Conservation (phyloP, 2,329 filamentous ascomycete genomes). For the Zymoseptoria ardabiliae region DNA sequence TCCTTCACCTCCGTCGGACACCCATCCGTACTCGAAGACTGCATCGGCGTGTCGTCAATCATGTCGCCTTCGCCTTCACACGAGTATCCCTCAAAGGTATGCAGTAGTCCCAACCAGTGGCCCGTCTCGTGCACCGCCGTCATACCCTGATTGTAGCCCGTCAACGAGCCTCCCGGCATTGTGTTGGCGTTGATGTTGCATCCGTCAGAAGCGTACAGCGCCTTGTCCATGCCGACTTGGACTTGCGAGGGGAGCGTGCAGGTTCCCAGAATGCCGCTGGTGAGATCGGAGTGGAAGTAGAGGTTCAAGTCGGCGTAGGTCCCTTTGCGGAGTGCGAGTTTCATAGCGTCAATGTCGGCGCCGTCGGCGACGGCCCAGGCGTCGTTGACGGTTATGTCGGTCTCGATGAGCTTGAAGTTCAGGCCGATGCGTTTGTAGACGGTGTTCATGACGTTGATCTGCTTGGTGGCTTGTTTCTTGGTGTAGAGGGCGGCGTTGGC, state of each 20-base stretch:
- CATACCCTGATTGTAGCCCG: constrained; percentile 44
- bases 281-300: constrained; percentile 52
- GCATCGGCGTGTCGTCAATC: constrained; percentile 38
- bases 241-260: constrained; percentile 44
- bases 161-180: constrained; percentile 46
- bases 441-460: constrained; percentile 35
- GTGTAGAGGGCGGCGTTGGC: constrained; percentile 34
- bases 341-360: constrained; percentile 45
- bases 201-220: constrained; percentile 45
- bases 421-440: constrained; percentile 46
- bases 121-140: constrained; percentile 44
- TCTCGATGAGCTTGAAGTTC: constrained; percentile 42
- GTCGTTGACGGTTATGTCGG: constrained; percentile 47
- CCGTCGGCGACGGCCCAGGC: constrained; percentile 46
- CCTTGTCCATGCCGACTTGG: constrained; percentile 23
- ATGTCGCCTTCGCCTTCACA: constrained; percentile 40
- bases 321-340: constrained; percentile 46
- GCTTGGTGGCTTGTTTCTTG: constrained; percentile 34
- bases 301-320: constrained; percentile 50
- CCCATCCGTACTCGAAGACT: constrained; percentile 44
- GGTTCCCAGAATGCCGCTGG: constrained; percentile 44
- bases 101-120: constrained; percentile 42
- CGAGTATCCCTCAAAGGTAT: constrained; percentile 41
- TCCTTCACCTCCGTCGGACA: constrained; percentile 45
- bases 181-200: constrained; percentile 52